Evolutionary conservation across 108 stramenopile genomes (phyloP), one percentile per base, ranked within the genome.

Genomic region (Bacterosira constricta): DNA sequence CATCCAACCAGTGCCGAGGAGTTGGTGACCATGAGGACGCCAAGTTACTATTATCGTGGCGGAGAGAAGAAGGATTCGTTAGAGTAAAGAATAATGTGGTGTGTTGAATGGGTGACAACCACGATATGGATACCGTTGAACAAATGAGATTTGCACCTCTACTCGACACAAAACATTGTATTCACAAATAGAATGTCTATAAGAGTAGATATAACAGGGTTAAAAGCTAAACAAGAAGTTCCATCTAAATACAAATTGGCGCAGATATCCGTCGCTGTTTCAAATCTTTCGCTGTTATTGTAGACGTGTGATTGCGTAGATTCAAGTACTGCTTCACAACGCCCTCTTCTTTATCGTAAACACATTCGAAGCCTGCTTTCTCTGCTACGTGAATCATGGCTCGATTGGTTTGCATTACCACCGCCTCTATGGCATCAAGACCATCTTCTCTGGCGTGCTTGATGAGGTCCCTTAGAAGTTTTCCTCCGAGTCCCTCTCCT

Each of bases 1-100:
- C 91, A 92, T 77, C 91, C 91, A 21, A 92, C 89, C 3, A 86
- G 88, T 63, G 85, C 85, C 20, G 88, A 90, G 56, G 88, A 90
- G 64, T 57, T 78, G 56, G 77, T 78, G 26, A 82, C 77, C 15
- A 82, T 82, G 81, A 65, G 85, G 71, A 64, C 80, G 26, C 79
- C 82, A 18, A 87, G 81, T 66, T 94, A 88, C 65, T 44, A 71
- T 56, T 88, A 83, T 71, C 54, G 71, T 15, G 61, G 81, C 64
- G 87, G 87, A 12, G 70, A 59, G 30, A 88, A 79, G 70, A 81
- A 84, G 17, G 87, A 88, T 46, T 37, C 32, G 32, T 37, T 65
- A 47, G 45, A 63, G 17, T 63, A 47, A n/a, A n/a, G n/a, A n/a
- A n/a, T n/a, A n/a, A n/a, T n/a, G n/a, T n/a, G n/a, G n/a, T n/a